phyloP scores from a whole-genome alignment of 495 filamentous ascomycete genomes.

The Tuber umbilicatum region DNA sequence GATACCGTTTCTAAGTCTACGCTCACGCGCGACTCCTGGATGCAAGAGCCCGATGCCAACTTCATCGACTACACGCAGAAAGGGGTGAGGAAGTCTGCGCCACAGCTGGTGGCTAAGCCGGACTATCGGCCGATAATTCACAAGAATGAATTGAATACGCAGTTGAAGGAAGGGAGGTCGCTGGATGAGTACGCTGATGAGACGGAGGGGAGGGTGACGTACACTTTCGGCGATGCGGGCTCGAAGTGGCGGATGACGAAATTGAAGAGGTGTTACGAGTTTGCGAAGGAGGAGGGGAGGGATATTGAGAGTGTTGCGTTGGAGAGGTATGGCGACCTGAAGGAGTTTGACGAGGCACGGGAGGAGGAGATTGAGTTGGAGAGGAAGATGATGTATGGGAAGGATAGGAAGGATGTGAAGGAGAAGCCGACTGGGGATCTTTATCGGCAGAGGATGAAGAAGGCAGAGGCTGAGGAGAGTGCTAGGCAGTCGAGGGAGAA shows the following conservation, averaged over 20 bases:
- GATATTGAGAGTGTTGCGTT: slow-evolving; percentile 72
- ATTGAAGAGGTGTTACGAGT: slow-evolving; percentile 75
- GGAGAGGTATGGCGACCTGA: slow-evolving; percentile 72
- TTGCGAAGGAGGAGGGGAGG: slow-evolving; percentile 64
- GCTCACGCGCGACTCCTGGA: slow-evolving; percentile 78
- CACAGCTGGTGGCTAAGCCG: slow-evolving; percentile 51
- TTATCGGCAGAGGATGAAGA: slow-evolving; percentile 58
- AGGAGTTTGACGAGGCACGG: slow-evolving; percentile 83
- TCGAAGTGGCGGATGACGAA: slow-evolving; percentile 95
- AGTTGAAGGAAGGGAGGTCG: slow-evolving; percentile 56
- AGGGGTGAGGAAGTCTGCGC: slow-evolving; percentile 51
- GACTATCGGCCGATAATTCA: slow-evolving; percentile 73
- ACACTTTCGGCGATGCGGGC: slow-evolving; percentile 83
- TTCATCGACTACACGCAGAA: slow-evolving; percentile 81
- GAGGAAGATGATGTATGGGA: slow-evolving; percentile 72
- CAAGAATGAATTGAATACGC: slow-evolving; percentile 69
- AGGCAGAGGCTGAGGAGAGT: slow-evolving; percentile 49
- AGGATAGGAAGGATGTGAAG: slow-evolving; percentile 71
- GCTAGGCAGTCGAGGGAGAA: slow-evolving; percentile 40
- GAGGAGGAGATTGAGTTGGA: slow-evolving; percentile 94
- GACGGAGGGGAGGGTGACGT: slow-evolving; percentile 61
- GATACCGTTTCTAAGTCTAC: slow-evolving; percentile 35
- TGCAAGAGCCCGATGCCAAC: slow-evolving; percentile 74
- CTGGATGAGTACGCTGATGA: slow-evolving; percentile 49
- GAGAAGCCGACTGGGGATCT: slow-evolving; percentile 83